Percentiles rank a stretch among this genome's conserved stretches.
phyloP scores from a whole-genome alignment of 2,329 filamentous ascomycete species.

The Podosphaera leucotricha region DNA sequence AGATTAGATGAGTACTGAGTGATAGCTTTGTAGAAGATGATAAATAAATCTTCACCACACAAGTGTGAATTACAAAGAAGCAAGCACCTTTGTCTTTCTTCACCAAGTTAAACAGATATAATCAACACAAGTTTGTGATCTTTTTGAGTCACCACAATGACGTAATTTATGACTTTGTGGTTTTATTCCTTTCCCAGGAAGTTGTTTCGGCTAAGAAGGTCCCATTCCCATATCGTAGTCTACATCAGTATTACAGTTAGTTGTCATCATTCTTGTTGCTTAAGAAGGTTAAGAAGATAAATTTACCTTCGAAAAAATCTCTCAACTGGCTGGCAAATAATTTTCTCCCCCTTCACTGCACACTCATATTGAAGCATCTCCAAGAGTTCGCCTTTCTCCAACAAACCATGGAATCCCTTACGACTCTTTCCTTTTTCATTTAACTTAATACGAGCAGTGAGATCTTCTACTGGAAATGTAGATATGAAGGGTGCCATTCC shows the following conservation, averaged over 20 bases:
- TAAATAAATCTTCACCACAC: too few relatives aligned
- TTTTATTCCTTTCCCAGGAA: constrained; percentile 26
- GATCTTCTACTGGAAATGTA: background rate
- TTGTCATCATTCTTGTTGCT: constrained; percentile 1
- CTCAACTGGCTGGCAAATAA: constrained; percentile 31
- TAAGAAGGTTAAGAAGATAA: background rate
- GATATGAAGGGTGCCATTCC: background rate
- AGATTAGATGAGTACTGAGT: background rate
- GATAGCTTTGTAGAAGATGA: too few relatives aligned
- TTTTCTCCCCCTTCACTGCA: constrained; percentile 23
- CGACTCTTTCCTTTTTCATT: constrained; percentile 18
- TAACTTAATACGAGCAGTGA: constrained; percentile 21
- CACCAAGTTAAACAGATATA: too few relatives aligned
- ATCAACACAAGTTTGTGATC: too few relatives aligned
- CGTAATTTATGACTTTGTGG: background rate
- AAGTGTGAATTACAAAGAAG: too few relatives aligned
- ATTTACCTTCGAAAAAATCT: constrained; percentile 34
- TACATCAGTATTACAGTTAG: constrained; percentile 13
- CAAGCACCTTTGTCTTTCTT: too few relatives aligned
- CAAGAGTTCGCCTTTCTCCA: constrained; percentile 30
- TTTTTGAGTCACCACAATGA: too few relatives aligned
- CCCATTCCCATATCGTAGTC: constrained; percentile 33
- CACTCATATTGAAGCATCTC: constrained; percentile 38
- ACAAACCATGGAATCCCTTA: constrained; percentile 30
- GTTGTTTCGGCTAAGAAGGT: constrained; percentile 39